Conservation (phyloP, 768 basidiomycete species). For the Rhodotorula babjevae region DNA sequence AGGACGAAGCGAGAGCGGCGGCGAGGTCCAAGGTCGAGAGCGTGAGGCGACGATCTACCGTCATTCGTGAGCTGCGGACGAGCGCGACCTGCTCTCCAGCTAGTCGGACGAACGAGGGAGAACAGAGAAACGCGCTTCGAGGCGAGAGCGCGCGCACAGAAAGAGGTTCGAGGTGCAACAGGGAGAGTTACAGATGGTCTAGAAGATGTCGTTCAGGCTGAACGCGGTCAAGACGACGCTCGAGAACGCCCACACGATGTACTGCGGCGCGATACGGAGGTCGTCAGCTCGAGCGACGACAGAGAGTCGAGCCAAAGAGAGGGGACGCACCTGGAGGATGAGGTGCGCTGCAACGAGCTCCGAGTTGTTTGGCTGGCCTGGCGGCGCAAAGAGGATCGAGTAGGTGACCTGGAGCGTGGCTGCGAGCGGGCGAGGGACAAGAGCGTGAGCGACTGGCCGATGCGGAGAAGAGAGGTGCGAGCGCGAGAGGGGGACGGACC, state of each 20-base stretch:
- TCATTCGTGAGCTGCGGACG: too few relatives aligned
- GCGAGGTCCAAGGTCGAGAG: neutral
- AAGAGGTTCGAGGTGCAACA: too few relatives aligned
- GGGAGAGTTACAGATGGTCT: neutral
- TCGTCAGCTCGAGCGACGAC: constrained; percentile 9
- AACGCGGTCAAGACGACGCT: constrained; percentile 50
- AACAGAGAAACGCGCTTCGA: too few relatives aligned
- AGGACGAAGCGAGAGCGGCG: too few relatives aligned
- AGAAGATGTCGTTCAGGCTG: constrained; percentile 13
- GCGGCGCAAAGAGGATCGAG: constrained; percentile 22
- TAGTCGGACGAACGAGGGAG: too few relatives aligned
- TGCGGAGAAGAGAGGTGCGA: too few relatives aligned
- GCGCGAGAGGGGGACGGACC: neutral
- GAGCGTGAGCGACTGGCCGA: constrained; percentile 55
- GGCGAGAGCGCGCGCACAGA: too few relatives aligned
- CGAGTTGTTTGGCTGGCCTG: constrained; percentile 13
- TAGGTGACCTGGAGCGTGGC: constrained; percentile 54
- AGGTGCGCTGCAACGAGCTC: constrained; percentile 16
- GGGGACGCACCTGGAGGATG: constrained; percentile 51
- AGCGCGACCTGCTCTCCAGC: too few relatives aligned
- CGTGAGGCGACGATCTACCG: too few relatives aligned
- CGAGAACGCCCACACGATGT: constrained; percentile 50
- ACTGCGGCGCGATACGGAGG: constrained; percentile 58
- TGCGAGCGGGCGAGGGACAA: constrained; percentile 53
- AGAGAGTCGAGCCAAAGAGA: constrained; percentile 52